phyloP scores from a whole-genome alignment of 805 yeast genomes.

The Lachancea cidri region DNA sequence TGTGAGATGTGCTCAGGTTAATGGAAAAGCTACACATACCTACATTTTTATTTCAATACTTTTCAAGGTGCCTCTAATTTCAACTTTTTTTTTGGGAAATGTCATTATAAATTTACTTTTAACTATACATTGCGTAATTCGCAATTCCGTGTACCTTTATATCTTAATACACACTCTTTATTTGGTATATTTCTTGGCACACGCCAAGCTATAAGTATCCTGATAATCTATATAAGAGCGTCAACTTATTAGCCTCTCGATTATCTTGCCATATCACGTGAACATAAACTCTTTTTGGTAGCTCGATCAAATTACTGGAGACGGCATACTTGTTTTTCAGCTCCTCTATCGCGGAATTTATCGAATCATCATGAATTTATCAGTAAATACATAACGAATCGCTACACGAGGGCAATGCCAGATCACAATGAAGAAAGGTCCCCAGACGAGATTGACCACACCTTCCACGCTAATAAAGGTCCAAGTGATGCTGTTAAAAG shows the following conservation, averaged over 20 bases:
- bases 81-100: not conserved
- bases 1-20: constrained; percentile 99
- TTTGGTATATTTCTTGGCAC: not conserved
- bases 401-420: no score
- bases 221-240: no score
- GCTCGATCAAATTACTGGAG: no score
- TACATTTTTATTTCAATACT: constrained; percentile 3
- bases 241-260: no score
- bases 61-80: constrained; percentile 1
- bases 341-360: no score
- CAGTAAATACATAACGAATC: no score
- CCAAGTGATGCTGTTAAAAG: not conserved
- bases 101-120: not conserved
- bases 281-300: no score
- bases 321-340: no score
- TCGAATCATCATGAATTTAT: no score
- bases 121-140: not conserved
- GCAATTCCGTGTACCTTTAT: not conserved
- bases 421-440: not conserved
- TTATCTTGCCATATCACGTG: no score
- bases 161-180: not conserved
- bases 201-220: no score
- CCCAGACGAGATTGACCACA: not conserved
- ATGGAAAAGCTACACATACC: constrained; percentile 11
- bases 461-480: not conserved